Percentiles rank a stretch among this genome's conserved stretches.
phyloP scores from a whole-genome alignment of 495 filamentous ascomycete species.

The Geopyxis carbonaria region DNA sequence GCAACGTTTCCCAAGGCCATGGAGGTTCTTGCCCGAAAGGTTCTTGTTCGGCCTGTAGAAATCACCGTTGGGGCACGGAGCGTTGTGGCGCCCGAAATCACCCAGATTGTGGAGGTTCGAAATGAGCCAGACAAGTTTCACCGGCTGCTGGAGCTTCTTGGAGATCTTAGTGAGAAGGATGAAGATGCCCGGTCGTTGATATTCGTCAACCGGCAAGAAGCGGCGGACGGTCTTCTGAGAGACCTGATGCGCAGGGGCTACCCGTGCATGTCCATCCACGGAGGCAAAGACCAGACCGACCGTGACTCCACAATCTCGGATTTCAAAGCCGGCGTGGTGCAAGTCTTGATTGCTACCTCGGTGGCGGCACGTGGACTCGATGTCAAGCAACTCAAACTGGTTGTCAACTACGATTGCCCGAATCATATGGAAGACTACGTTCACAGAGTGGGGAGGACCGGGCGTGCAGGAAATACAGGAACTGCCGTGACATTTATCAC shows the following conservation, averaged over 20 bases:
- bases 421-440: conserved; percentile 98
- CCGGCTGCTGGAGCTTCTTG: conserved; percentile 68
- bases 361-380: conserved; percentile 91
- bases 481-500: conserved; percentile 92
- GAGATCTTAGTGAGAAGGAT: conserved; percentile 69
- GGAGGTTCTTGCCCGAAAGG: conserved; percentile 78
- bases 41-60: conserved; percentile 69
- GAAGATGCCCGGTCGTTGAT: conserved; percentile 80
- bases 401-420: conserved; percentile 92
- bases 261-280: conserved; percentile 90
- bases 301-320: conserved; percentile 86
- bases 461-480: conserved; percentile 84
- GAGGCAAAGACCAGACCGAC: conserved; percentile 89
- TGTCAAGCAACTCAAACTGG: conserved; percentile 89
- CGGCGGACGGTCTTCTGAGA: conserved; percentile 67
- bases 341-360: conserved; percentile 84
- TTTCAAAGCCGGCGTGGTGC: conserved; percentile 82
- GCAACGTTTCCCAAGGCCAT: conserved; percentile 78
- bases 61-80: conserved; percentile 83
- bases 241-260: conserved; percentile 80
- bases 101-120: conserved; percentile 78
- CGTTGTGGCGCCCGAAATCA: conserved; percentile 88
- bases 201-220: conserved; percentile 90
- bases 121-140: conserved; percentile 70
- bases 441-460: conserved; percentile 85